Conservation (phyloP, 1,284 basidiomycete genomes). For the Heterobasidion annosum region DNA sequence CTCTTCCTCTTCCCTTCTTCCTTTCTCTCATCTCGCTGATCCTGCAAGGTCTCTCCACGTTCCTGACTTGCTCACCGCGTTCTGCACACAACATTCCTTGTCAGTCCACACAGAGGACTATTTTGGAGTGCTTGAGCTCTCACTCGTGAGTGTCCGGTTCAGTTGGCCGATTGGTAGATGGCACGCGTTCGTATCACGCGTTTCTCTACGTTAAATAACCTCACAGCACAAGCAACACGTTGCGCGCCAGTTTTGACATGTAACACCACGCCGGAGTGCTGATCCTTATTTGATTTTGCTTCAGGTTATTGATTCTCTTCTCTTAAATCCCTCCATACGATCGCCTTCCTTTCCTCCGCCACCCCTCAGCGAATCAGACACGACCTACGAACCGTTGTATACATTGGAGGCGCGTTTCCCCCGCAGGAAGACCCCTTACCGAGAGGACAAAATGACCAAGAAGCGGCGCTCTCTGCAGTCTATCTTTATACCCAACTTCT, state of each 20-base stretch:
- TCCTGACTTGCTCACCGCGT: not conserved
- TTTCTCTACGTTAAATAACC: too few relatives aligned
- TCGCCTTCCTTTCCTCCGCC: not conserved
- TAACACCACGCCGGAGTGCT: not conserved
- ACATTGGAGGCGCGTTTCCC: not conserved
- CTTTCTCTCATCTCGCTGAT: not conserved
- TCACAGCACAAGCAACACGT: too few relatives aligned
- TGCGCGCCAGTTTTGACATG: not conserved
- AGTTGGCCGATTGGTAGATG: too few relatives aligned
- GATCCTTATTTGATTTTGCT: not conserved
- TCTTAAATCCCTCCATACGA: not conserved
- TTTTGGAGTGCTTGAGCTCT: not conserved
- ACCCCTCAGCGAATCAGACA: not conserved
- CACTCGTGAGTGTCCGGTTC: not conserved
- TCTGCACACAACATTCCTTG: not conserved
- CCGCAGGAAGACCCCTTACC: not conserved
- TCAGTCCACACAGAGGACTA: too few relatives aligned
- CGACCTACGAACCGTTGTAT: not conserved
- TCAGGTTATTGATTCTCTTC: not conserved
- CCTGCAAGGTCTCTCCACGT: not conserved
- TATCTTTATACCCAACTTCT: constrained; percentile 36
- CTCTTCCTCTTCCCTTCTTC: not conserved
- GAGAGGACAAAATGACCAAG: constrained; percentile 22
- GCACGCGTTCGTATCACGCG: too few relatives aligned
- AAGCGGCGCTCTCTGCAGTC: constrained; percentile 42